Conservation (phyloP, 768 basidiomycete genomes). For the Amanita jacksonii region DNA sequence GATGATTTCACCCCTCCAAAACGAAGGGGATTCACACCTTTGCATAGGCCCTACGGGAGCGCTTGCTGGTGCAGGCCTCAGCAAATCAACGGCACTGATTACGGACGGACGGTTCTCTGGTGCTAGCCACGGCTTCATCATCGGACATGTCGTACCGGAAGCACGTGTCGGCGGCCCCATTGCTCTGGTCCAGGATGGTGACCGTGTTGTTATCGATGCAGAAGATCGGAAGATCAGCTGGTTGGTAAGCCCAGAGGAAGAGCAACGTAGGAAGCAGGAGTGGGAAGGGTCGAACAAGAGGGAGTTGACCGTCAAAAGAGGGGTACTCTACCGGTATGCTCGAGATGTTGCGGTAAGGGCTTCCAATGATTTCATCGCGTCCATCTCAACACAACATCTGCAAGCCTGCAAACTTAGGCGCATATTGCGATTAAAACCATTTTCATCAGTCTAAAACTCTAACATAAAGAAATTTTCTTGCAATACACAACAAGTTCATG, state of each 20-base stretch:
- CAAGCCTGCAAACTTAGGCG: constrained; percentile 75
- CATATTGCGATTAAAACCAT: constrained; percentile 66
- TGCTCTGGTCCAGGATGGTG: constrained; percentile 78
- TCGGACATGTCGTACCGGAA: constrained; percentile 50
- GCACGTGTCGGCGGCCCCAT: constrained; percentile 81
- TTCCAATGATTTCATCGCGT: background rate
- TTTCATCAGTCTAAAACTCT: background rate
- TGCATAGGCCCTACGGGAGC: constrained; percentile 66
- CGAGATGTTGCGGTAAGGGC: constrained; percentile 77
- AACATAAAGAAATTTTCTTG: too few species aligned
- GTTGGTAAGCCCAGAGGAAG: constrained; percentile 61
- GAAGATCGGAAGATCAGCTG: constrained; percentile 58
- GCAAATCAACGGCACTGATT: constrained; percentile 68
- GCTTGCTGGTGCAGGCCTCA: constrained; percentile 76
- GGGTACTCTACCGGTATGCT: constrained; percentile 72
- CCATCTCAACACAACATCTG: constrained; percentile 5
- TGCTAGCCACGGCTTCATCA: constrained; percentile 49
- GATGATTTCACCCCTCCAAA: background rate
- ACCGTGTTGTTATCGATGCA: constrained; percentile 67
- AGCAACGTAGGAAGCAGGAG: constrained; percentile 45
- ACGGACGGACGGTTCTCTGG: constrained; percentile 90
- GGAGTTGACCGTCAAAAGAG: constrained; percentile 59
- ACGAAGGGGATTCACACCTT: background rate
- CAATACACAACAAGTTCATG: background rate
- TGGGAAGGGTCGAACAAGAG: constrained; percentile 66